Conservation (phyloP, 805 yeast genomes). For the Metschnikowia similis region DNA sequence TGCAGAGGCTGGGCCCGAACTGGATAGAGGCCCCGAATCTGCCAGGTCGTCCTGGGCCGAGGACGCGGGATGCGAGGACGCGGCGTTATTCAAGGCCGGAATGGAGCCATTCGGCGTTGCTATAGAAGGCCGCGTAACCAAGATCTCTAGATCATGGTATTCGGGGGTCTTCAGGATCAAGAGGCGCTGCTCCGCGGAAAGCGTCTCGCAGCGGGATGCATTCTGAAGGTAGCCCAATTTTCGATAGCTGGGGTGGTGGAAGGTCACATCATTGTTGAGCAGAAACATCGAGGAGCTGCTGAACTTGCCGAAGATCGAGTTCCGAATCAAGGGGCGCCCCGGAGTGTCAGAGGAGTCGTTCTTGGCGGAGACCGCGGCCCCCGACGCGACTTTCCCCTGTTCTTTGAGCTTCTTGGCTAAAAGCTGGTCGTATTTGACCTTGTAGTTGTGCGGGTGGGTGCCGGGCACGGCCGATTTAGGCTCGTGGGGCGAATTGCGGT, state of each 20-base stretch:
- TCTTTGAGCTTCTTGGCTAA: slow-evolving; percentile 34
- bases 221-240: slow-evolving; percentile 17
- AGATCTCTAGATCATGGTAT: slow-evolving; percentile 27
- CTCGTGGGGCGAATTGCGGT: slow-evolving; percentile 30
- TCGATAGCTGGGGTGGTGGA: slow-evolving; percentile 2
- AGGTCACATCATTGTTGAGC: slow-evolving; percentile 4
- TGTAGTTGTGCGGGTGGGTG: slow-evolving; percentile 31
- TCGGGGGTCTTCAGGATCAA: slow-evolving; percentile 26
- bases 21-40: slow-evolving; percentile 17
- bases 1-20: slow-evolving; percentile 3
- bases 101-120: background rate
- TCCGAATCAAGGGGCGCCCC: slow-evolving; percentile 28
- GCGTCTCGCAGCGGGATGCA: slow-evolving; percentile 31
- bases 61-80: slow-evolving; percentile 13
- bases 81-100: background rate
- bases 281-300: slow-evolving; percentile 15
- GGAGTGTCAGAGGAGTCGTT: slow-evolving; percentile 3
- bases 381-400: slow-evolving; percentile 15
- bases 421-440: slow-evolving; percentile 37
- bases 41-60: slow-evolving; percentile 27
- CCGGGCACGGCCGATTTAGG: slow-evolving; percentile 28
- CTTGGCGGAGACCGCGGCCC: slow-evolving; percentile 1
- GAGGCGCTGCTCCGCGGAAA: slow-evolving; percentile 32
- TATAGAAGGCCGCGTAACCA: slow-evolving; percentile 33
- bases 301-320: slow-evolving; percentile 41